Percentiles rank a stretch among this genome's conserved stretches.
These are phyloP conservation scores for Trypanosoma cruzi DNA, from an alignment of 208 protist species.

Conservation along the genomic window DNA sequence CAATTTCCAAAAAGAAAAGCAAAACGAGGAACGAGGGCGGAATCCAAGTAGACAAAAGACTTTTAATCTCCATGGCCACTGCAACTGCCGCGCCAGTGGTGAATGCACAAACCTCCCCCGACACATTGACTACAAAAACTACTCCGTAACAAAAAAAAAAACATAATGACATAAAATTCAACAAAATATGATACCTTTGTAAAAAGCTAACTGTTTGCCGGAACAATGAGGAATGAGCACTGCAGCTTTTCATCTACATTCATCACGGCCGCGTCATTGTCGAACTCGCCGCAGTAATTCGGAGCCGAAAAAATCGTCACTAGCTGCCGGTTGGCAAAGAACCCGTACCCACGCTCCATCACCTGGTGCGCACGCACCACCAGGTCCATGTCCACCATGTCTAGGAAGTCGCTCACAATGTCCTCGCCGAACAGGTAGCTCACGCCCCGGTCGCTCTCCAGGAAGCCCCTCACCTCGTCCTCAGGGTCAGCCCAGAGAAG, in stretches of 20 bases:
- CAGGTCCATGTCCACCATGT: slow-evolving; percentile 99
- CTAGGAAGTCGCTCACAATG: slow-evolving; percentile 97
- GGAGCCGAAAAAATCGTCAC: slow-evolving; percentile 97
- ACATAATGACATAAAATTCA: too few relatives aligned
- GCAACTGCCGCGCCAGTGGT: too few relatives aligned
- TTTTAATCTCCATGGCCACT: too few relatives aligned
- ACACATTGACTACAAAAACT: too few relatives aligned
- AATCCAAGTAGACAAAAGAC: too few relatives aligned
- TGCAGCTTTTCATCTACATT: slow-evolving; percentile 97
- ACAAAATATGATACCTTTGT: too few relatives aligned
- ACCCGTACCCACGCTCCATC: slow-evolving; percentile 98
- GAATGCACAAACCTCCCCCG: too few relatives aligned
- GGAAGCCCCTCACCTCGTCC: slow-evolving; percentile 91
- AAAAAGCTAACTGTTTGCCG: too few relatives aligned
- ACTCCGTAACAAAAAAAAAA: too few relatives aligned
- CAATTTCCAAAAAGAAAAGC: too few relatives aligned
- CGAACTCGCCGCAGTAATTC: slow-evolving; percentile 81
- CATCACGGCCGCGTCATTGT: slow-evolving; percentile 98
- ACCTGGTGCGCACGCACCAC: slow-evolving; percentile 99
- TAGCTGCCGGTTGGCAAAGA: slow-evolving; percentile 99
- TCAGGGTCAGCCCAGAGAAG: slow-evolving; percentile 98
- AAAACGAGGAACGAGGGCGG: too few relatives aligned
- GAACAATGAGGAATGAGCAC: slow-evolving; percentile 91
- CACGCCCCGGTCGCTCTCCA: slow-evolving; percentile 84
- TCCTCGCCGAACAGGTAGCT: slow-evolving; percentile 98